Evolutionary conservation across 106 monocot species (phyloP).

Genomic region (Posidonia australis): DNA sequence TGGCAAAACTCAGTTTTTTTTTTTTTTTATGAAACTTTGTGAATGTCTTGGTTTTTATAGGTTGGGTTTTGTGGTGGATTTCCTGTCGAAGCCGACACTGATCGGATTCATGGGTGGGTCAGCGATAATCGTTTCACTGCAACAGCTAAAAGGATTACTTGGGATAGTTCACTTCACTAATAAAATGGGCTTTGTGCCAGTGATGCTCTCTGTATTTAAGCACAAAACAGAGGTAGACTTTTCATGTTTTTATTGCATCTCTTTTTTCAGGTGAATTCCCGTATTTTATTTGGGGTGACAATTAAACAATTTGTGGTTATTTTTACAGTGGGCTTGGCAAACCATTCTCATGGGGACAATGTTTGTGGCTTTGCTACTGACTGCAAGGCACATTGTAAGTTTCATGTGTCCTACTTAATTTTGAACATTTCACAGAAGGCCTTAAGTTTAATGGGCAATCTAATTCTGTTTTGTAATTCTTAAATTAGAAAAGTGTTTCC

Average conservation of each 20-base stretch:
- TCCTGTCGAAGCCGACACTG: slow-evolving; percentile 68
- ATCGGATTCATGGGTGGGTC: slow-evolving; percentile 91
- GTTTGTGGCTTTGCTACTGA: slow-evolving; percentile 57
- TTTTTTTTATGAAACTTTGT: too few relatives aligned
- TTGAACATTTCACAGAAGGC: too few relatives aligned
- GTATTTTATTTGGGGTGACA: not conserved
- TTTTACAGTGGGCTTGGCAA: slow-evolving; percentile 79
- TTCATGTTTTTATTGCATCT: not conserved
- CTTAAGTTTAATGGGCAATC: too few relatives aligned
- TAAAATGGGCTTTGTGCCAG: slow-evolving; percentile 56
- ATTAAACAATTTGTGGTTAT: too few relatives aligned
- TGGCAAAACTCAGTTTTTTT: too few relatives aligned
- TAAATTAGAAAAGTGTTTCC: too few relatives aligned
- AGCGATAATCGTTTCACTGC: slow-evolving; percentile 70
- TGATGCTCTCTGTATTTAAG: slow-evolving; percentile 60
- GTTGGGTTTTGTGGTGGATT: slow-evolving; percentile 81
- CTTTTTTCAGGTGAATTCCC: not conserved
- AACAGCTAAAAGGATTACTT: slow-evolving; percentile 77
- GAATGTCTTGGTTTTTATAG: too few relatives aligned
- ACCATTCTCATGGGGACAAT: slow-evolving; percentile 59
- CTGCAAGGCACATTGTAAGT: slow-evolving; percentile 64
- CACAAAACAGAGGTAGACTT: slow-evolving; percentile 37
- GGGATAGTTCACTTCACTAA: slow-evolving; percentile 80
- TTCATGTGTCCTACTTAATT: too few relatives aligned
- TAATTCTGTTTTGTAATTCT: too few relatives aligned